These are phyloP conservation scores for Neurospora hispaniola DNA, from an alignment of 495 filamentous ascomycete species.

Conservation along the genomic window DNA sequence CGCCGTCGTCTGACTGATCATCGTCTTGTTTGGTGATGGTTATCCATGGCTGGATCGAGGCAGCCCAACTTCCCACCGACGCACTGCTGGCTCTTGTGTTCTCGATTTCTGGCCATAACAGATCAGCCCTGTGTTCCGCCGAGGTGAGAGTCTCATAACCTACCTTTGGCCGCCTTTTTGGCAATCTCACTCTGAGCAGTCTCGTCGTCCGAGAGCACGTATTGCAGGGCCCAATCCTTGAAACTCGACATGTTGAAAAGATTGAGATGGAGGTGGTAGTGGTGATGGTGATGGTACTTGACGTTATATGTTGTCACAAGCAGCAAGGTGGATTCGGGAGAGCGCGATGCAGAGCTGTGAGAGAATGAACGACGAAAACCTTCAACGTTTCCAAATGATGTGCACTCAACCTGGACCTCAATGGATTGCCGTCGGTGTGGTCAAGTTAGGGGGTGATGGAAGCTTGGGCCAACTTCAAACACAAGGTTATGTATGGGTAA, in stretches of 20 bases:
- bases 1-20: slow-evolving; percentile 9
- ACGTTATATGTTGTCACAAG: neutral
- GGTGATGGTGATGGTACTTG: neutral
- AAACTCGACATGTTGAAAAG: slow-evolving; percentile 30
- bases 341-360: neutral
- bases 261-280: neutral
- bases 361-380: neutral
- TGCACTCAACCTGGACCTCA: neutral
- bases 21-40: slow-evolving; percentile 14
- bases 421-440: neutral
- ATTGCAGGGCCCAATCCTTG: slow-evolving; percentile 36
- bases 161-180: slow-evolving; percentile 31
- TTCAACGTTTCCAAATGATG: neutral
- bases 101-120: slow-evolving; percentile 27
- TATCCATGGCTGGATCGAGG: slow-evolving; percentile 39
- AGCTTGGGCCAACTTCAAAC: neutral
- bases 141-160: slow-evolving; percentile 1
- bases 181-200: slow-evolving; percentile 21
- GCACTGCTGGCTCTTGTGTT: slow-evolving; percentile 28
- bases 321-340: neutral
- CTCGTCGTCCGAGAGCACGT: slow-evolving; percentile 37
- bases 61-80: slow-evolving; percentile 37
- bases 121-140: neutral
- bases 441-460: neutral
- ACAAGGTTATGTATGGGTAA: neutral